Evolutionary conservation across 176 grass and related monocot genomes (phyloP).

Genomic region (Tuctoria greenei): DNA sequence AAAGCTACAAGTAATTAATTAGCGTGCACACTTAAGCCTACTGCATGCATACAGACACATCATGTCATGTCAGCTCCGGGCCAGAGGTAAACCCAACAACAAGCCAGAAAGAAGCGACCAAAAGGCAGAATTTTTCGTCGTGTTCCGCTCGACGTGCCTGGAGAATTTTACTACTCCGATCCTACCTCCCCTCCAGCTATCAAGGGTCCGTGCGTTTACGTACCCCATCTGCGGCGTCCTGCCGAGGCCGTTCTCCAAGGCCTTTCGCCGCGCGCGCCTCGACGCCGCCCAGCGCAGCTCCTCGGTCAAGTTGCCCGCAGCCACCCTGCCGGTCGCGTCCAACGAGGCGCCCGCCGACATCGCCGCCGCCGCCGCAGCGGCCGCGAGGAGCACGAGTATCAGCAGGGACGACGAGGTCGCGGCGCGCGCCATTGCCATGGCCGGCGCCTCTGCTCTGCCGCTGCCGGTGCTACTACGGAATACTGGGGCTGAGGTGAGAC

Average conservation of each 20-base stretch:
- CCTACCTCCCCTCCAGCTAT: background rate
- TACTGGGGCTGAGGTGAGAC: background rate
- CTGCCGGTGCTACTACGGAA: background rate
- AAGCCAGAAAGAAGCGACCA: background rate
- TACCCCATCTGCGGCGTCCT: constrained; percentile 95
- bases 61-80: background rate
- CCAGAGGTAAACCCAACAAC: background rate
- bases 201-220: too few relatives aligned
- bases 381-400: constrained; percentile 29
- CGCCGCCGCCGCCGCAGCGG: background rate
- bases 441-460: background rate
- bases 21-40: background rate
- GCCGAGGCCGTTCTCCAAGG: constrained; percentile 65
- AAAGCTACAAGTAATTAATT: too few relatives aligned
- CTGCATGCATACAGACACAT: background rate
- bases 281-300: constrained; percentile 24
- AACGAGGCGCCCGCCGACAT: background rate
- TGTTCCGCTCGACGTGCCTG: too few relatives aligned
- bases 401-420: constrained; percentile 7
- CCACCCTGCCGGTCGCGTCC: constrained; percentile 12
- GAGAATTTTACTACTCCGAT: too few relatives aligned
- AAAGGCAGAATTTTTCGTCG: background rate
- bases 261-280: constrained; percentile 28
- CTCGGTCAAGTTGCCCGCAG: constrained; percentile 38
- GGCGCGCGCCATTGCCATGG: constrained; percentile 40